Base-by-base conservation (phyloP, 2,329 filamentous ascomycete species). In the Paecilomyces fulvus region DNA sequence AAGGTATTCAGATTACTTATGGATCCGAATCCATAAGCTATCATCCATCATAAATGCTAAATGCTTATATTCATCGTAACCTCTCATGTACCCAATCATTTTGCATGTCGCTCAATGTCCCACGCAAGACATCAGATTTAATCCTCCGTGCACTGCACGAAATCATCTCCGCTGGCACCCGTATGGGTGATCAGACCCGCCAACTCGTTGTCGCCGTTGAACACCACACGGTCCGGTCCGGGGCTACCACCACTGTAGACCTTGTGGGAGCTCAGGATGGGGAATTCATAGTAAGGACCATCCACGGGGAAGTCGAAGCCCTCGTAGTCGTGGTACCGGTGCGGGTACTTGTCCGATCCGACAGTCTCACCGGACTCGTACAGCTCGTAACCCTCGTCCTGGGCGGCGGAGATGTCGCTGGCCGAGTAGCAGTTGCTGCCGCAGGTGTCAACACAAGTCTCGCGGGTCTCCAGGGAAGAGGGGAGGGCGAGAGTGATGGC, bases 141-240 rank as follows among this genome's bases (percentile, higher is more conserved):
- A 43, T 43, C 37, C n/a, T n/a, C n/a, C n/a, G 5, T 4, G 37
- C 86, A 89, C n/a, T 76, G 80, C 56, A 89, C 83, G 71, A 89
- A 89, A 71, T 80, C 76, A 68, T 88, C 84, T 7, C 84, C 84
- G 53, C 79, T 82, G 17, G 86, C 86, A 28, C 86, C 86, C 21
- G 83, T 87, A 65, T 89, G 87, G 0, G 87, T 89, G 60, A 89
- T 87, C 28, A 80, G 75, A 37, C 84, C 86, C 12, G 84, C 86
- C 49, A 82, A 77, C 56, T 79, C 58, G 63, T 85, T 81, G 14
- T 71, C 59, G 0, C 65, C 75, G 65, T 83, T 85, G 73, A 89
- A 83, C 30, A 87, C 71, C 54, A 88, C 82, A 52, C 86, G 83
- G 67, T 89, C 85, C 17, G 86, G 73, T 37, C 86, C 86, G 1